Base-by-base conservation (phyloP, 1,139 yeast species). In the Debaryomyces singareniensis region DNA sequence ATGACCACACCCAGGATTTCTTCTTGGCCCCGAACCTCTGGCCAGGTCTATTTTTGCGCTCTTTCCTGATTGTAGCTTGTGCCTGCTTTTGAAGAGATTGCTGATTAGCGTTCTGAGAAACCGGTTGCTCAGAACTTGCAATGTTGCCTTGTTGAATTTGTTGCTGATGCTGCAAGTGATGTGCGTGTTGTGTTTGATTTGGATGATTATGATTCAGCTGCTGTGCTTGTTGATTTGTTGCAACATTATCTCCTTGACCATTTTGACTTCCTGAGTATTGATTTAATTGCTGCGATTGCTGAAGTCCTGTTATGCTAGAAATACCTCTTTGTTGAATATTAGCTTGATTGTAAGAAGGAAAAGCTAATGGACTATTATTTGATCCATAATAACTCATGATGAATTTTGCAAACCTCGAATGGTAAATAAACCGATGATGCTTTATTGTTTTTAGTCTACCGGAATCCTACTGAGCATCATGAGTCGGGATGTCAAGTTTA, bases 1-100 rank as follows among this genome's bases (percentile, higher is more conserved):
- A 74, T 20, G 66, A 50, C 80, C 80, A 74, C 4, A 73, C 78
- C 79, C 79, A 73, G 22, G 75, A 70, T 42, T 66, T 67, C 57
- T 72, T 72, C 40, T 70, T 71, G 11, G 78, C 78, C 10, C 79
- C 79, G 38, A 71, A 71, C 38, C 61, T 67, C 39, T 65, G 73
- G 2, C 75, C 75, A 1, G 75, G 75, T 33, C 64, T 53, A 40
- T 68, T 68, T 31, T 50, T 53, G 13, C 68, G 53, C 28, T 49
- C 58, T 31, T 45, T 51, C 30, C 45, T 47, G 4, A 28, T 25
- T 7, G 20, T 32, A 6, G 29, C 32, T 27, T 29, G 34, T 15
- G 29, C 37, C 22, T 26, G 29, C 18, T 33, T 34, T 15, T 24
- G 21, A 4, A 16, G 26, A n/a, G 27, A 33, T 5, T 23, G 34